phyloP scores from a whole-genome alignment of 306 rosid species.

The Rosa lucieae region DNA sequence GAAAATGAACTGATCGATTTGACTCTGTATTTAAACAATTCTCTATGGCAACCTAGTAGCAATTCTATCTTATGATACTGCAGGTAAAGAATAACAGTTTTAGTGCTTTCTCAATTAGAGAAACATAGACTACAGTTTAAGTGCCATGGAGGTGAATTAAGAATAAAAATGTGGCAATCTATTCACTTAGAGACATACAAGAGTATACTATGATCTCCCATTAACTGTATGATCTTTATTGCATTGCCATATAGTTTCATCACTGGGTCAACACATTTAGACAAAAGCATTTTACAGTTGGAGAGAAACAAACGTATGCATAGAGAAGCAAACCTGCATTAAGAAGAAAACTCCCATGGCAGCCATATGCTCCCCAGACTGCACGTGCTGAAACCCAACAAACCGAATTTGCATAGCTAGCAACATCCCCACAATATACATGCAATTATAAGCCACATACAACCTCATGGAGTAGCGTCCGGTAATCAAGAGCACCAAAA shows the following conservation, averaged over 20 bases:
- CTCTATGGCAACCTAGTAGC: not conserved
- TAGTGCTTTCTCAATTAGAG: not conserved
- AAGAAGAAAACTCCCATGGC: conserved; percentile 99
- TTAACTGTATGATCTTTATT: not conserved
- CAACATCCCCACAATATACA: conserved; percentile 93
- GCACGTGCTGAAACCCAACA: conserved; percentile 98
- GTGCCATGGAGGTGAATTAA: too few relatives aligned
- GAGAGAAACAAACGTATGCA: not conserved
- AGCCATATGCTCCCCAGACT: conserved; percentile 99
- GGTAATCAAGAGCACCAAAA: conserved; percentile 75
- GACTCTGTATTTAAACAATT: not conserved
- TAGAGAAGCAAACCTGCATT: conserved; percentile 65
- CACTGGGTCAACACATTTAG: not conserved
- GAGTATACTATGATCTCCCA: too few relatives aligned
- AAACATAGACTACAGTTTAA: too few relatives aligned
- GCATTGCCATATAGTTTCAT: not conserved
- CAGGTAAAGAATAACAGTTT: not conserved
- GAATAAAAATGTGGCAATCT: too few relatives aligned
- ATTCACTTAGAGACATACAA: too few relatives aligned
- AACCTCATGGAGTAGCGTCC: conserved; percentile 91
- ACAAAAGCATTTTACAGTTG: not conserved
- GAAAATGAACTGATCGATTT: not conserved
- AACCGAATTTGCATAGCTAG: conserved; percentile 99
- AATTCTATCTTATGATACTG: not conserved
- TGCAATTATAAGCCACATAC: conserved; percentile 88